A percentile compares a stretch with the other conserved stretches of the same genome.
phyloP scores from a whole-genome alignment of 2,329 filamentous ascomycete species.

The Cladosporium colombiae region DNA sequence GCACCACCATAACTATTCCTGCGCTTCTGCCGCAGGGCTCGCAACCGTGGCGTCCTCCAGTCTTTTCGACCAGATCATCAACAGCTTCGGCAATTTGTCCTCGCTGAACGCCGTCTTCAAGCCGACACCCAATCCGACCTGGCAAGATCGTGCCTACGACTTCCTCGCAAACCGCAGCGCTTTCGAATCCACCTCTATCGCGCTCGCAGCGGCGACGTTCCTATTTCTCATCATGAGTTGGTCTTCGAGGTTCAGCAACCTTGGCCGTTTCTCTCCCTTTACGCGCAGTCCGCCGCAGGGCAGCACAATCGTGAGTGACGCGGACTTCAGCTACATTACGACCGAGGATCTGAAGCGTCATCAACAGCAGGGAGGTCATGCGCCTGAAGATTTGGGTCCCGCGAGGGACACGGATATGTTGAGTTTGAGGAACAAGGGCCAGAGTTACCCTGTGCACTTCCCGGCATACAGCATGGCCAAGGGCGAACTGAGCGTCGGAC shows the following conservation, averaged over 20 bases:
- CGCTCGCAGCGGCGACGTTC: constrained; percentile 39
- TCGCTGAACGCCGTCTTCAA: constrained; percentile 26
- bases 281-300: constrained; percentile 43
- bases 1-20: constrained; percentile 19
- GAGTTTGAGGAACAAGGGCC: constrained; percentile 66
- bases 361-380: constrained; percentile 39
- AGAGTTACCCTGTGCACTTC: constrained; percentile 70
- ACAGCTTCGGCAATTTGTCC: constrained; percentile 23
- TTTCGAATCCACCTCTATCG: constrained; percentile 36
- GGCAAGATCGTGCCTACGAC: constrained; percentile 26
- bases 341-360: constrained; percentile 61
- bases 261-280: constrained; percentile 53
- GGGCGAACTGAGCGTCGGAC: constrained; percentile 66
- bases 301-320: constrained; percentile 65
- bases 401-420: constrained; percentile 67
- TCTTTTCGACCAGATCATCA: constrained; percentile 26
- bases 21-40: constrained; percentile 14
- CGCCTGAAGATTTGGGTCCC: constrained; percentile 43
- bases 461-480: constrained; percentile 74
- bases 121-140: constrained; percentile 18
- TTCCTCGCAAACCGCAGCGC: constrained; percentile 31
- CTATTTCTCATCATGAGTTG: constrained; percentile 48
- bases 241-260: constrained; percentile 48
- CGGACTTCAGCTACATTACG: constrained; percentile 83
- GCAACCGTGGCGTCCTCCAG: constrained; percentile 34